These are phyloP conservation scores for Dictyostelium firmibasis DNA, from an alignment of 78 protist species.

Conservation along the genomic window DNA sequence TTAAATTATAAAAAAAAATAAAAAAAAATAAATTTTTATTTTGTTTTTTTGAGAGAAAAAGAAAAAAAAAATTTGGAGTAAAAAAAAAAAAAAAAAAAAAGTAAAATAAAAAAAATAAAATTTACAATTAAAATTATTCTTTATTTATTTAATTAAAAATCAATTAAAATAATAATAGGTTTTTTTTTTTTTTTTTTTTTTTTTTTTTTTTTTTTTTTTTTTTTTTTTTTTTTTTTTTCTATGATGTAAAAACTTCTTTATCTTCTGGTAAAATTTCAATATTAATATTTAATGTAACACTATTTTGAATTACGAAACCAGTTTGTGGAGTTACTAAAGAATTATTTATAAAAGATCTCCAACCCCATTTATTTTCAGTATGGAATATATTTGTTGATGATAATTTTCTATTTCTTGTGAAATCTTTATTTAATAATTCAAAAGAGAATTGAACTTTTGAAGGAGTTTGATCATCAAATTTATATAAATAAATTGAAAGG, in stretches of 20 bases:
- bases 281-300: background rate
- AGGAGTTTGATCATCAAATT: background rate
- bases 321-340: background rate
- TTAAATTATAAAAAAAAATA: too few relatives aligned
- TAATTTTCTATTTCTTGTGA: background rate
- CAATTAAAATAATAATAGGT: too few relatives aligned
- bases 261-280: background rate
- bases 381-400: background rate
- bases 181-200: background rate
- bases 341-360: conserved; percentile 1
- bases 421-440: background rate
- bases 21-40: too few relatives aligned
- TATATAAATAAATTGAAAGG: background rate
- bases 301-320: background rate
- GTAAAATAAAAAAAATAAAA: too few relatives aligned
- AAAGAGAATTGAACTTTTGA: background rate
- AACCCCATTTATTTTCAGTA: conserved; percentile 4
- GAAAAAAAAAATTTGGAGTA: background rate
- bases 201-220: background rate
- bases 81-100: too few relatives aligned
- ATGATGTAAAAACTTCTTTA: background rate
- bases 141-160: too few relatives aligned
- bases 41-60: too few relatives aligned
- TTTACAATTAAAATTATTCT: too few relatives aligned
- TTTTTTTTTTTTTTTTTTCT: background rate